These are phyloP conservation scores for Malus hybrid DNA, from an alignment of 331 rosid species.

Conservation along the genomic window DNA sequence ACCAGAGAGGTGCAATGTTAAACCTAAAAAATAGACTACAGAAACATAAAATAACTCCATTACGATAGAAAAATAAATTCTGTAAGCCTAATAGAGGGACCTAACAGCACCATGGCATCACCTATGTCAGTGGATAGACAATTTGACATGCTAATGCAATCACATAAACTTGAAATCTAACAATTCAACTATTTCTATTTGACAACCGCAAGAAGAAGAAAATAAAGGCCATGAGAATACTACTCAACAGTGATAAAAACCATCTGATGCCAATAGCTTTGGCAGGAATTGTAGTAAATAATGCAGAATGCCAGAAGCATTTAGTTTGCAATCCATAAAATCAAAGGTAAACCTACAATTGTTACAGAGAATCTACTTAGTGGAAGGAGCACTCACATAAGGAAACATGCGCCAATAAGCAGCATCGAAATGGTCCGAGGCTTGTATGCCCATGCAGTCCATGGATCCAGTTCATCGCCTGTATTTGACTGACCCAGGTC, in stretches of 20 bases:
- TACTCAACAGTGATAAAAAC: background rate
- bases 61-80: background rate
- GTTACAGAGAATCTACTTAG: background rate
- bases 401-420: slow-evolving; percentile 49
- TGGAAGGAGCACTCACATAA: slow-evolving; percentile 35
- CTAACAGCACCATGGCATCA: background rate
- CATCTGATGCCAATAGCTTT: background rate
- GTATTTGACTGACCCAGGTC: slow-evolving; percentile 22
- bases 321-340: background rate
- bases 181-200: background rate
- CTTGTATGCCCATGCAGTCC: slow-evolving; percentile 60
- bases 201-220: too few species aligned
- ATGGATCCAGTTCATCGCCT: slow-evolving; percentile 47
- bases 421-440: slow-evolving; percentile 46
- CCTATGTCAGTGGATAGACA: background rate
- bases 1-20: background rate
- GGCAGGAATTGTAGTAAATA: background rate
- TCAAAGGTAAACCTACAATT: background rate
- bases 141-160: background rate
- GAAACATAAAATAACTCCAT: background rate
- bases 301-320: background rate
- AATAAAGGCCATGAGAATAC: background rate
- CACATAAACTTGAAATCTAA: background rate
- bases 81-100: background rate
- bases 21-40: background rate